Percentiles rank a stretch among this genome's conserved stretches.
phyloP scores from a whole-genome alignment of 2,329 filamentous ascomycete genomes.

The Colletotrichum sp. region DNA sequence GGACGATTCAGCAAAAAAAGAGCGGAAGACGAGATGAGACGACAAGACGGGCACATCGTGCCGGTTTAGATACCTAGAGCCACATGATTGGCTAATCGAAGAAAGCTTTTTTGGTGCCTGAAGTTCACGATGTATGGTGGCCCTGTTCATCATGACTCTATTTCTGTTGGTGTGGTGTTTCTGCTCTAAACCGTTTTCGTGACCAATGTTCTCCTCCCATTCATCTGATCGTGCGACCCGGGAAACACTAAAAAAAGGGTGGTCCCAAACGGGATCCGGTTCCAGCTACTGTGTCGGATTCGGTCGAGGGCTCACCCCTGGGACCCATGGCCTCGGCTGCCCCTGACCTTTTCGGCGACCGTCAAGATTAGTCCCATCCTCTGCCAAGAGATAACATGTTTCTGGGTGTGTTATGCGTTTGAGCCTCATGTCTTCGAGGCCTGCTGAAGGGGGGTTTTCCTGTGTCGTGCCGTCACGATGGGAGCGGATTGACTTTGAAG shows the following conservation, averaged over 20 bases:
- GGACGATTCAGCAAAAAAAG: neutral
- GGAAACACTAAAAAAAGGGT: neutral
- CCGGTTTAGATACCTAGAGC: conserved; percentile 9
- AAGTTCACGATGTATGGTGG: neutral
- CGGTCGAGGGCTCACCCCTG: neutral
- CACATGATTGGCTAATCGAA: neutral
- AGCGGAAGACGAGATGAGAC: neutral
- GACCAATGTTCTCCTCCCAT: neutral
- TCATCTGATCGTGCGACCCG: neutral
- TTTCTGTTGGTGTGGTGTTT: neutral
- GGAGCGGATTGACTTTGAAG: neutral
- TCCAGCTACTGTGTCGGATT: neutral
- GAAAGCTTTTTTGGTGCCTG: neutral
- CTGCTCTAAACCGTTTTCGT: neutral
- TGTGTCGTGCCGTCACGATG: neutral
- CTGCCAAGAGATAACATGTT: conserved; percentile 1
- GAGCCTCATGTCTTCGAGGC: neutral
- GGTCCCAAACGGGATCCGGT: conserved; percentile 1
- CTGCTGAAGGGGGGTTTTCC: neutral
- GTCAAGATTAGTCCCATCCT: neutral
- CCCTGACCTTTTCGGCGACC: neutral
- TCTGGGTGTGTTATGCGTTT: neutral
- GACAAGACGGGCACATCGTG: neutral
- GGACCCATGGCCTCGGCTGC: neutral
- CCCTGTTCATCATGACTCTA: neutral